These are phyloP conservation scores for Curvularia eragrostidis DNA, from an alignment of 2,329 filamentous ascomycete species.

Conservation along the genomic window DNA sequence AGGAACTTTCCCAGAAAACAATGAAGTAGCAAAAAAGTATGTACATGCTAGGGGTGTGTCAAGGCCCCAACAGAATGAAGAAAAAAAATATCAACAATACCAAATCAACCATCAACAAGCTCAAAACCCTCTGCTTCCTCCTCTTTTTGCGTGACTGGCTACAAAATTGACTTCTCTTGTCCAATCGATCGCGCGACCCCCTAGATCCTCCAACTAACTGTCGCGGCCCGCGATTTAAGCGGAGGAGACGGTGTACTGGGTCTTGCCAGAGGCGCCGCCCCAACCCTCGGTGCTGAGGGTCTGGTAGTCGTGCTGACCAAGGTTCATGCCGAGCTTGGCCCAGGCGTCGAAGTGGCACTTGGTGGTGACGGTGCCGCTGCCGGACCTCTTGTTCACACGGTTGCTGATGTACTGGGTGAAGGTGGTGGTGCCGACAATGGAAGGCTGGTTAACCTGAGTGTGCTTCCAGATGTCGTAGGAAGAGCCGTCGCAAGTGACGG, in stretches of 20 bases:
- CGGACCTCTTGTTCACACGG: constrained; percentile 34
- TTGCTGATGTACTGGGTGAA: constrained; percentile 60
- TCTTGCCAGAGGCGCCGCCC: constrained; percentile 39
- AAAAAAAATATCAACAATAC: neutral
- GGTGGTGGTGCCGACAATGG: constrained; percentile 56
- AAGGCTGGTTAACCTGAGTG: constrained; percentile 52
- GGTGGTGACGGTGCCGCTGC: constrained; percentile 41
- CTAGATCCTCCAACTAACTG: no score
- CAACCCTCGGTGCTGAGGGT: constrained; percentile 40
- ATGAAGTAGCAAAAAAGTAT: neutral
- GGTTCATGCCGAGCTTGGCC: constrained; percentile 33
- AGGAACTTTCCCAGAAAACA: neutral
- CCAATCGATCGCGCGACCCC: neutral
- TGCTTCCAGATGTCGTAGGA: constrained; percentile 43
- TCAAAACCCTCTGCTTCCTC: neutral
- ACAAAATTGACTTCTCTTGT: neutral
- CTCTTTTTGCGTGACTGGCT: no score
- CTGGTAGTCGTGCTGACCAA: constrained; percentile 41
- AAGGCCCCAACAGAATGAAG: constrained; percentile 3
- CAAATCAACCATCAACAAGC: neutral
- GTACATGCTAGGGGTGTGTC: constrained; percentile 7
- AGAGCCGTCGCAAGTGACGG: constrained; percentile 39
- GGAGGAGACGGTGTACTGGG: constrained; percentile 34
- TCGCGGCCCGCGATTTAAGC: constrained; percentile 10
- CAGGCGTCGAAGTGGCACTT: constrained; percentile 43